Base-by-base conservation (phyloP, 1,139 yeast genomes). In the Geotrichum citri-aurantii region DNA sequence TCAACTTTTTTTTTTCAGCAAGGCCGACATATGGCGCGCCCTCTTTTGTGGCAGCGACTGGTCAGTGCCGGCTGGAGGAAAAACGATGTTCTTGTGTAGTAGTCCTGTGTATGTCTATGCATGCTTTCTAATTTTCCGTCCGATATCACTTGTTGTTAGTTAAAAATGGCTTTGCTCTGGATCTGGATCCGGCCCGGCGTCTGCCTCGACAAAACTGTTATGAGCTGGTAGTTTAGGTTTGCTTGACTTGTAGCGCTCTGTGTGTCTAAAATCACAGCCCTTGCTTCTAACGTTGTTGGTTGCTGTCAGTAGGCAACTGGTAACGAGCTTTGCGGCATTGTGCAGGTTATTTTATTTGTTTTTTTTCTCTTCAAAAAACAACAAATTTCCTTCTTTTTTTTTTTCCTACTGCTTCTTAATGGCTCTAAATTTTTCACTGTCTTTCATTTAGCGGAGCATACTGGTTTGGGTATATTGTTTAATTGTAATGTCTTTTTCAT, bases 1-100 rank as follows among this genome's bases (percentile, higher is more conserved):
- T 37, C 19, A 2, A 12, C 7, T 3, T n/a, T 37, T 37, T 37
- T 37, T 37, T 37, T 37, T 37, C 42, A 37, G 59, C 62, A 56
- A 47, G 59, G 59, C 62, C 56, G 64, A 62, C 64, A 64, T 44
- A 61, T 65, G 67, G 67, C 67, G 67, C 67, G 67, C 65, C 60
- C 40, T 31, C 3, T 51, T 12, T 37, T 37, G 42, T 29, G 61
- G 65, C 66, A 61, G 67, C 67, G 67, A 65, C 67, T 63, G 66
- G 67, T 61, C 63, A 49, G 55, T 50, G 61, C 61, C 61, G 59
- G 59, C 48, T 37, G 42, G 14, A n/a, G 42, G n/a, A 37, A 37
- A 37, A 5, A 37, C 14, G 42, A 12, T n/a, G 14, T 37, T n/a
- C n/a, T 37, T 37, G 5, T 37, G 7, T 14, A 14, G 19, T 37